These are phyloP conservation scores for Geotrichum candidum DNA, from an alignment of 1,139 yeast genomes.

Conservation along the genomic window DNA sequence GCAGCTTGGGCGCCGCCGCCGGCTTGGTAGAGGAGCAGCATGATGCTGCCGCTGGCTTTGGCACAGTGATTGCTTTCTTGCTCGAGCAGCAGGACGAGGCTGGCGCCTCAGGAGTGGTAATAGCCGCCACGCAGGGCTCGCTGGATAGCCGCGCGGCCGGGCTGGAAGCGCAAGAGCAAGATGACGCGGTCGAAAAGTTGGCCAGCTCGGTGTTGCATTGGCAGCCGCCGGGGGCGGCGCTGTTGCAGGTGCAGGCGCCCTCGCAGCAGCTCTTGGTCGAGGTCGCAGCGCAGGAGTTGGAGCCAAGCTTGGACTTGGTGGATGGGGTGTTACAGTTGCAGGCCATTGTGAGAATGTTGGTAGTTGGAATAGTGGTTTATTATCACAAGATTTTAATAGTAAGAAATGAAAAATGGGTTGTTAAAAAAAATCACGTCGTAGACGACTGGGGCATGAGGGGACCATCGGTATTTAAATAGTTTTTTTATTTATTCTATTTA, in stretches of 20 bases:
- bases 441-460: too few species aligned
- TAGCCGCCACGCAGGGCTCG: background rate
- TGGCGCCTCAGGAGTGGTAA: too few species aligned
- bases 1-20: background rate
- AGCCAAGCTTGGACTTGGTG: background rate
- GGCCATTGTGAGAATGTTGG: background rate
- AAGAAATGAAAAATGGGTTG: too few species aligned
- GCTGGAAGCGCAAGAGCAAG: background rate
- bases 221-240: background rate
- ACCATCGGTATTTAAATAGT: too few species aligned
- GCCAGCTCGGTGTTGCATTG: background rate
- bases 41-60: background rate
- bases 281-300: background rate
- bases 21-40: constrained; percentile 4
- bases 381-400: too few species aligned
- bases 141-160: background rate
- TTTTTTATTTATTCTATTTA: too few species aligned
- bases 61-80: background rate
- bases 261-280: background rate
- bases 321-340: constrained; percentile 2
- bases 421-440: too few species aligned
- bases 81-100: background rate
- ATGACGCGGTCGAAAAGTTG: background rate
- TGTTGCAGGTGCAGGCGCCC: background rate
- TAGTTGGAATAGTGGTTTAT: background rate